Percentiles rank a stretch among this genome's conserved stretches.
Evolutionary conservation across 257 asterid species (phyloP).

Genomic region (Fraxinus excelsior): DNA sequence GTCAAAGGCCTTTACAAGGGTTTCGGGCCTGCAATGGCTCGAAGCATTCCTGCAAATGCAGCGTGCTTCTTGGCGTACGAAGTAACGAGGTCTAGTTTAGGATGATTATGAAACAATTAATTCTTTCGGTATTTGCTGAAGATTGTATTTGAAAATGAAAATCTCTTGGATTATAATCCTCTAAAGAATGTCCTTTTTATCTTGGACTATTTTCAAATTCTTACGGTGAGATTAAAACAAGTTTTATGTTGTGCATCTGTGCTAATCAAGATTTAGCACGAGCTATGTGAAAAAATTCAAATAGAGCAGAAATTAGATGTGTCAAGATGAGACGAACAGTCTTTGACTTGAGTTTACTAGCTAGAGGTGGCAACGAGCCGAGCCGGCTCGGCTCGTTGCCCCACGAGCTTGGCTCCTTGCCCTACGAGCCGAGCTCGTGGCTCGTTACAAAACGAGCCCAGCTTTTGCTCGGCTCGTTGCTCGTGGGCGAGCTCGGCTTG

Average conservation of each 20-base stretch:
- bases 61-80: constrained; percentile 91
- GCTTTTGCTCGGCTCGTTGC: no score
- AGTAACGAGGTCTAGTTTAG: constrained; percentile 72
- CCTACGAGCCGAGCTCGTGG: no score
- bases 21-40: constrained; percentile 88
- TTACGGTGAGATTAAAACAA: not conserved
- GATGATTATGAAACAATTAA: constrained; percentile 33
- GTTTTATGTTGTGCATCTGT: not conserved
- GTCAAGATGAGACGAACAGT: no score
- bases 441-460: no score
- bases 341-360: no score
- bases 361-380: no score
- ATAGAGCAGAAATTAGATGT: no score
- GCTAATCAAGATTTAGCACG: not conserved
- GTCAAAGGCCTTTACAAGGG: constrained; percentile 84
- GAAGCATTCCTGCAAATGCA: constrained; percentile 88
- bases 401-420: no score
- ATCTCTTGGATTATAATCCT: not conserved
- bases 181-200: not conserved
- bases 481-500: no score
- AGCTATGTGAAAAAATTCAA: no score
- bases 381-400: no score
- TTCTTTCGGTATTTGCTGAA: constrained; percentile 12
- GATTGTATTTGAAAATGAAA: constrained; percentile 13
- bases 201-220: not conserved